phyloP scores from a whole-genome alignment of 129 eudicot species.

The Centaurea solstitialis region DNA sequence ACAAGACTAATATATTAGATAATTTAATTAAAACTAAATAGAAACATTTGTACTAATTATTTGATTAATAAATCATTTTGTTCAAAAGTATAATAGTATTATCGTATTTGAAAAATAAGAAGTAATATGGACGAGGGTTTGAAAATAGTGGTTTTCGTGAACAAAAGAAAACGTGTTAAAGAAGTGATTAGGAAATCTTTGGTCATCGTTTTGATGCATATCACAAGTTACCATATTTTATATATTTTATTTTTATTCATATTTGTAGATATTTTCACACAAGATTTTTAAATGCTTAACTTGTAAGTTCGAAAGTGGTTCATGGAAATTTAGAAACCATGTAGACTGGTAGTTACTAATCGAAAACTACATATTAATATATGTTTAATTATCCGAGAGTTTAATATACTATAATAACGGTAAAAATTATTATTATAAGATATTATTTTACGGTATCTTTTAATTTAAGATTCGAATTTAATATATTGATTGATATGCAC shows the following conservation, averaged over 20 bases:
- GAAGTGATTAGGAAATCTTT: conserved; percentile 25
- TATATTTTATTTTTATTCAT: neutral
- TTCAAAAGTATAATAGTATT: too few relatives aligned
- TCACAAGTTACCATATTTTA: conserved; percentile 26
- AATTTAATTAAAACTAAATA: too few relatives aligned
- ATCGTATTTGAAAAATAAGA: neutral
- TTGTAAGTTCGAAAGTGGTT: neutral
- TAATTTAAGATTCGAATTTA: too few relatives aligned
- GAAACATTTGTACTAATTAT: too few relatives aligned
- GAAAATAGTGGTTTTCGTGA: conserved; percentile 29
- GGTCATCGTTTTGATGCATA: conserved; percentile 18
- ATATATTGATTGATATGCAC: too few relatives aligned
- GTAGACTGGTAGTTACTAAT: neutral
- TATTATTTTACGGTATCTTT: too few relatives aligned
- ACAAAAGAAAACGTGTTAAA: conserved; percentile 22
- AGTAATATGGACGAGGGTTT: neutral
- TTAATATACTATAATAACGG: too few relatives aligned
- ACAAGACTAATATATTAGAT: too few relatives aligned
- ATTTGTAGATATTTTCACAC: conserved; percentile 17
- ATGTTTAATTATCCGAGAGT: too few relatives aligned
- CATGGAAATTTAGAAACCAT: neutral
- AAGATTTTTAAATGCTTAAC: neutral
- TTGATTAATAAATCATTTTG: too few relatives aligned
- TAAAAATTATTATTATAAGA: too few relatives aligned
- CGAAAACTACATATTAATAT: neutral